Evolutionary conservation across 1,284 basidiomycete genomes (phyloP).

Genomic region (Sphaerobolus stellatus): DNA sequence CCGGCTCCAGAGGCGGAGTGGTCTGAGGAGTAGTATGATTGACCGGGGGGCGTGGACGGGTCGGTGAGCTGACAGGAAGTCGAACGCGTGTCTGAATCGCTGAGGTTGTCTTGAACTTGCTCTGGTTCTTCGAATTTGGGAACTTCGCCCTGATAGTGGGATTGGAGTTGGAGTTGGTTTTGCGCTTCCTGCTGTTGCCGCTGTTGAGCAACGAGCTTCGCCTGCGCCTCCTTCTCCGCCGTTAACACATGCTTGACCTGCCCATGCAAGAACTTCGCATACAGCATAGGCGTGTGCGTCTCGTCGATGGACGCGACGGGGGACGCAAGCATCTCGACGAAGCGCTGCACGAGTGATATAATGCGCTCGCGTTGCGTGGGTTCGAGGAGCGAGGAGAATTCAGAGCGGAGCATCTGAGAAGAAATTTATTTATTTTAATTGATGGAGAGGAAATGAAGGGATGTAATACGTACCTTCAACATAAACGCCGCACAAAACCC

Average conservation of each 20-base stretch:
- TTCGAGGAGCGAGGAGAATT: conserved; percentile 15
- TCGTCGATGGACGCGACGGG: conserved; percentile 17
- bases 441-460: neutral
- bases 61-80: neutral
- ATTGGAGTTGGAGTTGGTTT: no score
- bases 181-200: no score
- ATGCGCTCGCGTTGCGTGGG: conserved; percentile 12
- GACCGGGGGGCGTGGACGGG: neutral
- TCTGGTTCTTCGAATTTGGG: no score
- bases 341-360: conserved; percentile 14
- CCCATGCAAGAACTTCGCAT: conserved; percentile 17
- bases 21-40: no score
- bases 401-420: conserved; percentile 16
- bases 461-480: conserved; percentile 13
- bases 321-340: conserved; percentile 15
- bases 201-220: no score
- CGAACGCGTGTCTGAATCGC: no score
- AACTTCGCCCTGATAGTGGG: no score
- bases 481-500: conserved; percentile 31
- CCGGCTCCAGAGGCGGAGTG: neutral
- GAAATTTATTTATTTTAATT: neutral
- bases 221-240: no score
- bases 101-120: no score
- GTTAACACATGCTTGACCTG: neutral
- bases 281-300: conserved; percentile 18